These are phyloP conservation scores for Pyrrhoderma lamaoense DNA, from an alignment of 1,284 basidiomycete genomes.

Conservation along the genomic window DNA sequence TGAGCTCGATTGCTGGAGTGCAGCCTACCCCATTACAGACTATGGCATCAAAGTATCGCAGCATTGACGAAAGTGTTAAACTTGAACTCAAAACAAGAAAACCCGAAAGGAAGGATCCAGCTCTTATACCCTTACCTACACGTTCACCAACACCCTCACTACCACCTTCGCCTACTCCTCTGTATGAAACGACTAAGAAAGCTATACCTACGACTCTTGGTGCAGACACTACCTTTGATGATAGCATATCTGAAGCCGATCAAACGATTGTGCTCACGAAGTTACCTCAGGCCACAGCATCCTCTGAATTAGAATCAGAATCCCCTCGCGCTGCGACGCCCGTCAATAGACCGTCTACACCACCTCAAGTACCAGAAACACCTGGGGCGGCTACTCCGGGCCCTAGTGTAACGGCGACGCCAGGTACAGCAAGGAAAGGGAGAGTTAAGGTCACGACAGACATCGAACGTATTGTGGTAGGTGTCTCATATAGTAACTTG, in stretches of 20 bases:
- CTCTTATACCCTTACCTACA: slow-evolving; percentile 2
- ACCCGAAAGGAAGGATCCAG: background rate
- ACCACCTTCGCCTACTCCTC: slow-evolving; percentile 1
- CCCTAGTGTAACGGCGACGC: slow-evolving; percentile 9
- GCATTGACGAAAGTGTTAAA: background rate
- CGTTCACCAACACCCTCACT: background rate
- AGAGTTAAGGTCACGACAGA: slow-evolving; percentile 44
- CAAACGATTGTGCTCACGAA: slow-evolving; percentile 12
- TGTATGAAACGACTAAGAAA: background rate
- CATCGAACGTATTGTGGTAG: slow-evolving; percentile 52
- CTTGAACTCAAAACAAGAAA: background rate
- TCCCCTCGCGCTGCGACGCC: background rate
- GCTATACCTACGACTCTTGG: too few species aligned
- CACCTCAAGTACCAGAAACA: slow-evolving; percentile 2
- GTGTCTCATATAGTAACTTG: slow-evolving; percentile 21
- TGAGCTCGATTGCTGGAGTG: slow-evolving; percentile 11
- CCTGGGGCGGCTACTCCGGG: background rate
- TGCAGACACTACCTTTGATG: background rate
- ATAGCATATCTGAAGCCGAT: slow-evolving; percentile 6
- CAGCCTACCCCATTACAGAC: slow-evolving; percentile 15
- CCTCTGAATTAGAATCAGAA: background rate
- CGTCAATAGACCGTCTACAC: background rate
- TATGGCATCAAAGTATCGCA: background rate
- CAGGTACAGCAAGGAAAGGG: slow-evolving; percentile 22
- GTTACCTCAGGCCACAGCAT: background rate